Conservation (phyloP, 352 stramenopile species). For the Thraustochytrium sp. region DNA sequence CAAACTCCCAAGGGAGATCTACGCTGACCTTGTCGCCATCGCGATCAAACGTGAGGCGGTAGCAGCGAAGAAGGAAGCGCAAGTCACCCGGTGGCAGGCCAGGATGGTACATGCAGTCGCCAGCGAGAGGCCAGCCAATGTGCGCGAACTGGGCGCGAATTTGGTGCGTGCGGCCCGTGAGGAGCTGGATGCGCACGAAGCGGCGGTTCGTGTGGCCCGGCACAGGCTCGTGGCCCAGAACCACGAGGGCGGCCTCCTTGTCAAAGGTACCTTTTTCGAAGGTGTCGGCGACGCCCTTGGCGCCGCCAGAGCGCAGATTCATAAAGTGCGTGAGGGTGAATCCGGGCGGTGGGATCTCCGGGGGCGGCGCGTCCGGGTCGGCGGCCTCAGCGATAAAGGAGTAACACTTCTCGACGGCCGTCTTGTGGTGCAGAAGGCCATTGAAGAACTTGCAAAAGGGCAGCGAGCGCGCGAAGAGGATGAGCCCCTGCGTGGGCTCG, state of each 20-base stretch:
- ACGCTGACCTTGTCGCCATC: neutral
- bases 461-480: neutral
- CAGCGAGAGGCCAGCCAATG: slow-evolving; percentile 4
- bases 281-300: neutral
- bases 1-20: neutral
- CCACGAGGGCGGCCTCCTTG: slow-evolving; percentile 7
- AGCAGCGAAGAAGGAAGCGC: slow-evolving; percentile 7
- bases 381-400: slow-evolving; percentile 13
- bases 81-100: neutral
- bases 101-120: slow-evolving; percentile 29
- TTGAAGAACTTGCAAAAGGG: slow-evolving; percentile 27
- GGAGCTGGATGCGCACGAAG: neutral
- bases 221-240: neutral
- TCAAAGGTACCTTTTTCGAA: neutral
- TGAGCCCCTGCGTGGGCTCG: slow-evolving; percentile 6
- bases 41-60: neutral
- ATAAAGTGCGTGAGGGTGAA: neutral
- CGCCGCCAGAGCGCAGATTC: neutral
- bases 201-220: neutral
- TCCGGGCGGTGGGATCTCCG: neutral
- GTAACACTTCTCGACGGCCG: neutral
- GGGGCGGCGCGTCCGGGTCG: neutral
- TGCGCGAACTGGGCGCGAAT: slow-evolving; percentile 26
- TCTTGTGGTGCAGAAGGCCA: neutral
- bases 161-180: slow-evolving; percentile 31